phyloP scores from a whole-genome alignment of 257 asterid species.

The Avicennia marina region DNA sequence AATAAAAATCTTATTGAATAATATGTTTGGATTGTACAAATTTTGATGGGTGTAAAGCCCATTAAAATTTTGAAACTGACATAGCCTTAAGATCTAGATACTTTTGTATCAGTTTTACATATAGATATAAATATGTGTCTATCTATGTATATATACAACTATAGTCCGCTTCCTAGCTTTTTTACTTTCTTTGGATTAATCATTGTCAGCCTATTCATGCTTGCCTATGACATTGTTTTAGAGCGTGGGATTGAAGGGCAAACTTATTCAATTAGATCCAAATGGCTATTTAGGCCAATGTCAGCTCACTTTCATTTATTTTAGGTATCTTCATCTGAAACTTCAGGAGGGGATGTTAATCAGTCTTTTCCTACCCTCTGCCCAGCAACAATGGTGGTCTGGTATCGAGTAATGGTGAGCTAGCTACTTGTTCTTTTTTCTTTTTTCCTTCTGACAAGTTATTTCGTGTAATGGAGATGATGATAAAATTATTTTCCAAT shows the following conservation, averaged over 20 bases:
- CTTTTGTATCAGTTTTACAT: no score
- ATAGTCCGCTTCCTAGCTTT: background rate
- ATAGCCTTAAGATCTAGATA: no score
- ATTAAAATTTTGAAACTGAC: no score
- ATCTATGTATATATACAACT: background rate
- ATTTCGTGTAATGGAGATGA: constrained; percentile 10
- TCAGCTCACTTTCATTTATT: constrained; percentile 20
- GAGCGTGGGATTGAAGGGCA: background rate
- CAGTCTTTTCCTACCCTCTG: constrained; percentile 56
- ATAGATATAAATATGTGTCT: background rate
- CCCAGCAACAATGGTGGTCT: constrained; percentile 59
- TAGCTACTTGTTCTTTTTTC: background rate
- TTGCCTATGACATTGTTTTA: background rate
- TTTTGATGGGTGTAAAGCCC: no score
- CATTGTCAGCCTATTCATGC: background rate
- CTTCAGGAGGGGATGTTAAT: constrained; percentile 39
- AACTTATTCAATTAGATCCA: background rate
- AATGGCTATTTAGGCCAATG: constrained; percentile 11
- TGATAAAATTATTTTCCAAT: constrained; percentile 26
- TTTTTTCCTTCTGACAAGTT: constrained; percentile 9
- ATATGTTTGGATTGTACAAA: no score
- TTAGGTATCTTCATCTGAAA: constrained; percentile 47
- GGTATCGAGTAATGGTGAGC: constrained; percentile 83
- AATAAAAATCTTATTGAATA: no score
- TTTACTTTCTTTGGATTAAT: no score